These are phyloP conservation scores for Nakazawaea pomicola DNA, from an alignment of 805 yeast genomes.

Conservation along the genomic window DNA sequence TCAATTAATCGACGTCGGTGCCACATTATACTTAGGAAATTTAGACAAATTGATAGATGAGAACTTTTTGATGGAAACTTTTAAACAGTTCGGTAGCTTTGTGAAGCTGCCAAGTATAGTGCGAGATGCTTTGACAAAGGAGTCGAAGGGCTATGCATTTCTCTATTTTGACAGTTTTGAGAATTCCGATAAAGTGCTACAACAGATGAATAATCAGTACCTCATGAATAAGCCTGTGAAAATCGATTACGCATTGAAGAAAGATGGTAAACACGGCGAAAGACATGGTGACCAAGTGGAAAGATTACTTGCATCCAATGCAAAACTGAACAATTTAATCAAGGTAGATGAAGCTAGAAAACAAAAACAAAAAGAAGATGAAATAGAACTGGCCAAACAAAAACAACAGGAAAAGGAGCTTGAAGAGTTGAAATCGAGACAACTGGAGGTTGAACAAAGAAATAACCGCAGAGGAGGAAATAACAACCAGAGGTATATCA, in stretches of 20 bases:
- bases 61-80: constrained; percentile 47
- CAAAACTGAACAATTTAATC: constrained; percentile 35
- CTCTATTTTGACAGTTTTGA: constrained; percentile 60
- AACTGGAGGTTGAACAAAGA: neutral
- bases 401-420: neutral
- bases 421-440: neutral
- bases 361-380: neutral
- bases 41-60: constrained; percentile 65
- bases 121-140: constrained; percentile 41
- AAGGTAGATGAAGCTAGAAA: neutral
- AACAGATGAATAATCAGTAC: constrained; percentile 59
- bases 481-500: neutral
- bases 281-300: constrained; percentile 81
- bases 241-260: constrained; percentile 70
- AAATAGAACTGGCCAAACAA: constrained; percentile 1
- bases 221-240: constrained; percentile 61
- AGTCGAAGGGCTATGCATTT: constrained; percentile 61
- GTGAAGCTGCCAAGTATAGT: constrained; percentile 43
- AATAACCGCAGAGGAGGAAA: neutral
- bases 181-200: constrained; percentile 67
- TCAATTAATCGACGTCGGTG: constrained; percentile 34
- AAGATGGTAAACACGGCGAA: constrained; percentile 41
- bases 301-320: constrained; percentile 62
- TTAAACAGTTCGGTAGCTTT: constrained; percentile 65
- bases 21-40: constrained; percentile 50